Base-by-base conservation (phyloP, 495 filamentous ascomycete genomes). In the Apodospora peruviana region DNA sequence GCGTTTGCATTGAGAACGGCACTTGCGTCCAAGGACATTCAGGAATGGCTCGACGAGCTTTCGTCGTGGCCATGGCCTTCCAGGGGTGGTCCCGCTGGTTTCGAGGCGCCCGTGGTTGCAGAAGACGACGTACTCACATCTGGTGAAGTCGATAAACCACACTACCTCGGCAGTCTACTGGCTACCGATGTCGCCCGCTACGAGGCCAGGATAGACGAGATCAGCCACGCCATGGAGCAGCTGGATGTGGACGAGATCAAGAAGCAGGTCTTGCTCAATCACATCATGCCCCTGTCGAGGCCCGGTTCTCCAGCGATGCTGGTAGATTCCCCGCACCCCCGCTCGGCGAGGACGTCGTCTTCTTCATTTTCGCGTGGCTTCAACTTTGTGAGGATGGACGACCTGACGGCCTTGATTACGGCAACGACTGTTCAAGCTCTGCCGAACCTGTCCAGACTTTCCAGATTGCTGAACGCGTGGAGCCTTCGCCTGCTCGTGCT, bases 231-330 rank as follows among this genome's bases (percentile, higher is more conserved):
- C 42, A 80, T 96, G 73, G 87, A 91, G 18, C 76, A 78, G 36
- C 70, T 98, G 40, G 81, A 90, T 45, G 76, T 98, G 39, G 90
- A 96, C 52, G 90, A 94, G 56, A 81, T 97, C 57, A 96, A 96
- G 70, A 79, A 76, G 40, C 88, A 90, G 63, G 87, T 97, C 53
- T 71, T 95, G 47, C 82, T 85, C 72, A 86, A 84, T 48, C 85
- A 93, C 71, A 79, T 84, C 62, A 61, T 61, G 71, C 80, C 62
- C 65, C 57, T 74, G 72, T 79, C 63, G 60, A 70, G 62, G 62
- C 69, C 70, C 56, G 67, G 65, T 40, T 72, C 72, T 42, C 81
- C 73, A 48, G n/a, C n/a, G n/a, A 75, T 79, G 49, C 69, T 73
- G 39, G n/a, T n/a, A n/a, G n/a, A n/a, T n/a, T n/a, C n/a, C n/a